A percentile compares a stretch with the other conserved stretches of the same genome.
Conservation (phyloP, 2,329 filamentous ascomycete genomes). For the Ceratocystis variospora region DNA sequence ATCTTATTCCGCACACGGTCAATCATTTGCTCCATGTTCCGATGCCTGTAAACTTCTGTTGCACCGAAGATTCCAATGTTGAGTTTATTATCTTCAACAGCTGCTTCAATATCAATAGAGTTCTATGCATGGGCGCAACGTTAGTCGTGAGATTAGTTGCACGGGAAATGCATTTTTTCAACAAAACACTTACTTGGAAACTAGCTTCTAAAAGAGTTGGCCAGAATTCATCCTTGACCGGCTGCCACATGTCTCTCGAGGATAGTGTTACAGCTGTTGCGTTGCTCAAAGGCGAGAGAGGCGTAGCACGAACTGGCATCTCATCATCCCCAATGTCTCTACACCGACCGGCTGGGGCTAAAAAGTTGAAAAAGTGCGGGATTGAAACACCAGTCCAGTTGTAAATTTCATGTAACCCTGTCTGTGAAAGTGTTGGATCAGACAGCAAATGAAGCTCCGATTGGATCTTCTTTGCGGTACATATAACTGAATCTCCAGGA, state of each 20-base stretch:
- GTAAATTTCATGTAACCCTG: constrained; percentile 10
- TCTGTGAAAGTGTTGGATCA: not conserved
- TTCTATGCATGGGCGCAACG: not conserved
- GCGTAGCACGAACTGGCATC: not conserved
- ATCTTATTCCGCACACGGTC: constrained; percentile 7
- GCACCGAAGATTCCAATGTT: constrained; percentile 15
- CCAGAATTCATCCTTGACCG: not conserved
- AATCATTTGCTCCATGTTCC: not conserved
- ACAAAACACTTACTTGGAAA: constrained; percentile 8
- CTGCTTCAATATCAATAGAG: constrained; percentile 16
- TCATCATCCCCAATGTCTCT: not conserved
- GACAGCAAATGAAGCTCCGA: constrained; percentile 3
- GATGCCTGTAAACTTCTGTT: not conserved
- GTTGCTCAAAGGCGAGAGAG: not conserved
- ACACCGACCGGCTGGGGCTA: not conserved
- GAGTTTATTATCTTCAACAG: constrained; percentile 3
- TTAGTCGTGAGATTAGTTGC: not conserved
- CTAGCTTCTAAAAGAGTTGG: not conserved
- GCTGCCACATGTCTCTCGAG: not conserved
- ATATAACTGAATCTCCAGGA: not conserved
- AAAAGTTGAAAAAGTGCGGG: constrained; percentile 12
- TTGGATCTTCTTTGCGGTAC: constrained; percentile 5
- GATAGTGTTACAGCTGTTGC: not conserved
- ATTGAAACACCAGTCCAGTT: constrained; percentile 7
- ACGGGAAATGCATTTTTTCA: not conserved